Evolutionary conservation across 768 basidiomycete species (phyloP).

Genomic region (Auriscalpium orientale): DNA sequence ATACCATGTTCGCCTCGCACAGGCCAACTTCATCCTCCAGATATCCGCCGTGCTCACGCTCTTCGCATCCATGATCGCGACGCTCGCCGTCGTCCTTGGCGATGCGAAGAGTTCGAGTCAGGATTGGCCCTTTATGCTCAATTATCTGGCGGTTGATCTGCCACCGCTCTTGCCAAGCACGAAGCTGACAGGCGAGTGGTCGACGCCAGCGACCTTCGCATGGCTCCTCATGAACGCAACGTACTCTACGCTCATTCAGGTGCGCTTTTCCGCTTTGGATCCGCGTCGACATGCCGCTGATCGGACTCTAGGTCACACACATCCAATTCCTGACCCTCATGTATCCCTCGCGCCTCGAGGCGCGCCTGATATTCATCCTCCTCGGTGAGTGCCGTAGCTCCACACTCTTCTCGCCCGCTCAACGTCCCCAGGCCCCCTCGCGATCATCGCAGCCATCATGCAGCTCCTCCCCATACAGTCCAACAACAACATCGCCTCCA

Average conservation of each 20-base stretch:
- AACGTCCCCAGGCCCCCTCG: constrained; percentile 58
- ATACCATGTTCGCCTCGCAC: constrained; percentile 92
- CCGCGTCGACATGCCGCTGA: neutral
- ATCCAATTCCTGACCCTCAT: constrained; percentile 95
- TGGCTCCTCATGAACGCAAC: constrained; percentile 89
- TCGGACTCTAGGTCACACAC: constrained; percentile 69
- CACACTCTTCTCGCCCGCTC: no score
- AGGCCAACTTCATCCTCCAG: constrained; percentile 87
- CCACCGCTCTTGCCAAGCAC: constrained; percentile 41
- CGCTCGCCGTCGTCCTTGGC: constrained; percentile 66
- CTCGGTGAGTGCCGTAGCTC: constrained; percentile 33
- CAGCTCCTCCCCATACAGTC: constrained; percentile 68
- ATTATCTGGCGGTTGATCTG: constrained; percentile 78
- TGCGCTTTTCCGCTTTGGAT: constrained; percentile 26
- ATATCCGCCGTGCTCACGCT: constrained; percentile 76
- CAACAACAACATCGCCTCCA: constrained; percentile 19
- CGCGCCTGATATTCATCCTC: constrained; percentile 73
- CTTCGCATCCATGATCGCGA: constrained; percentile 69
- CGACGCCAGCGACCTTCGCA: constrained; percentile 50
- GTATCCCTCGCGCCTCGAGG: constrained; percentile 88
- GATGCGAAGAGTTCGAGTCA: constrained; percentile 53
- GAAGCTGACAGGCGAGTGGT: constrained; percentile 43
- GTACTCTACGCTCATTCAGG: constrained; percentile 80
- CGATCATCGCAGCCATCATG: constrained; percentile 76
- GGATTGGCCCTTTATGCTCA: constrained; percentile 93